Percentiles rank a stretch among this genome's conserved stretches.
Evolutionary conservation across 768 basidiomycete species (phyloP).

Genomic region (Suillus ampliporus): DNA sequence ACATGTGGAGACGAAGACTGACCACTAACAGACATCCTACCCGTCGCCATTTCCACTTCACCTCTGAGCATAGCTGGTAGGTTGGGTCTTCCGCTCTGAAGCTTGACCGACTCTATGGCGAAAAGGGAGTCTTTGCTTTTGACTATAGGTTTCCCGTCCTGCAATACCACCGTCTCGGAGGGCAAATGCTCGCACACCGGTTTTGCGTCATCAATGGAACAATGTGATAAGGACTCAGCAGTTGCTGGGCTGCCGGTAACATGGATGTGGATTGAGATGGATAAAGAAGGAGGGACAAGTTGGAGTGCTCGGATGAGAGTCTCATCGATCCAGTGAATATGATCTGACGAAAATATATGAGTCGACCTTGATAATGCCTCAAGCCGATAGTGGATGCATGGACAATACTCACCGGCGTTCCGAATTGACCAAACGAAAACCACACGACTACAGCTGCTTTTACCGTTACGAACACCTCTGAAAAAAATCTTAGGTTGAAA

Average conservation of each 20-base stretch:
- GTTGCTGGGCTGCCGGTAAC: slow-evolving; percentile 13
- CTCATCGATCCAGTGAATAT: slow-evolving; percentile 19
- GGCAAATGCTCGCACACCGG: slow-evolving; percentile 3
- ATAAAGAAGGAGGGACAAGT: slow-evolving; percentile 21
- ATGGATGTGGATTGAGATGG: slow-evolving; percentile 25
- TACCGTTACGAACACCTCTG: slow-evolving; percentile 22
- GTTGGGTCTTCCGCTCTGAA: slow-evolving; percentile 47
- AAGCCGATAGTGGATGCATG: not conserved
- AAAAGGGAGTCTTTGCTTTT: slow-evolving; percentile 5
- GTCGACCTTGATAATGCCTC: not conserved
- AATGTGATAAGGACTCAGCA: slow-evolving; percentile 15
- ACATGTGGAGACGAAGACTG: slow-evolving; percentile 15
- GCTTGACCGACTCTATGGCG: slow-evolving; percentile 23
- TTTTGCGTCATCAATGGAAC: not conserved
- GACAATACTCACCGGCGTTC: slow-evolving; percentile 36
- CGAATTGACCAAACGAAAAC: slow-evolving; percentile 52
- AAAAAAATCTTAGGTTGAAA: not conserved
- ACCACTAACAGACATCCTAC: slow-evolving; percentile 52
- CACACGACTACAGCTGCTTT: slow-evolving; percentile 36
- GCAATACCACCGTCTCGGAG: slow-evolving; percentile 6
- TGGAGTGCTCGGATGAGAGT: slow-evolving; percentile 20
- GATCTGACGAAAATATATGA: slow-evolving; percentile 6
- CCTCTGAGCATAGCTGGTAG: slow-evolving; percentile 38
- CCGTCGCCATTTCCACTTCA: slow-evolving; percentile 39
- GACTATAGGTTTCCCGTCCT: not conserved